Evolutionary conservation across 108 stramenopile genomes (phyloP).

Genomic region (Epipyxis sp.): DNA sequence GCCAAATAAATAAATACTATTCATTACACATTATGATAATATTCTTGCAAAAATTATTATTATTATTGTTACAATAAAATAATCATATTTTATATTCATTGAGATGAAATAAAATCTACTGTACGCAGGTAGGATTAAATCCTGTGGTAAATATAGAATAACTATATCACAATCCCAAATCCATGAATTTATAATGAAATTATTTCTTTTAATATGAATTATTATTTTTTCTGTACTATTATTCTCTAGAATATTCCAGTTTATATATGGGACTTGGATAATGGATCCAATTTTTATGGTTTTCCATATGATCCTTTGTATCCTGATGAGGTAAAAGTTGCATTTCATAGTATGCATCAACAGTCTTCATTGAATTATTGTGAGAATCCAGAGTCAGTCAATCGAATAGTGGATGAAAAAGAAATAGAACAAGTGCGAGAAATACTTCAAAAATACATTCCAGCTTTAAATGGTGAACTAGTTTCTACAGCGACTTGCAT

Average conservation of each 20-base stretch:
- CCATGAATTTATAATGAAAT: too few relatives aligned
- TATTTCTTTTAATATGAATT: too few relatives aligned
- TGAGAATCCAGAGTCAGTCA: background rate
- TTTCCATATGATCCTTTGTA: background rate
- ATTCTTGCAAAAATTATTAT: too few relatives aligned
- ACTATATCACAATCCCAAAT: too few relatives aligned
- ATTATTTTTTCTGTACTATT: too few relatives aligned
- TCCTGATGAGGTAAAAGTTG: background rate
- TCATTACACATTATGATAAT: too few relatives aligned
- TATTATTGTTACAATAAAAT: too few relatives aligned
- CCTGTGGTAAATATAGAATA: background rate
- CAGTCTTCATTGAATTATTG: background rate
- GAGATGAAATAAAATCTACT: too few relatives aligned
- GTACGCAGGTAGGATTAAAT: background rate
- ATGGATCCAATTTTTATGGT: slow-evolving; percentile 10
- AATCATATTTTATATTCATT: too few relatives aligned
- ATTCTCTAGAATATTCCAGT: background rate
- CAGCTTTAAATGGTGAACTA: background rate
- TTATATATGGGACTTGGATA: slow-evolving; percentile 18
- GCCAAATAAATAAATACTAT: too few relatives aligned
- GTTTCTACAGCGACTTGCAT: background rate
- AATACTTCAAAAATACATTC: background rate
- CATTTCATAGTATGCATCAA: background rate
- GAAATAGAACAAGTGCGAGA: background rate
- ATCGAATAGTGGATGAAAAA: background rate